These are phyloP conservation scores for Aspergillus arachidicola DNA, from an alignment of 2,329 filamentous ascomycete species.

Conservation along the genomic window DNA sequence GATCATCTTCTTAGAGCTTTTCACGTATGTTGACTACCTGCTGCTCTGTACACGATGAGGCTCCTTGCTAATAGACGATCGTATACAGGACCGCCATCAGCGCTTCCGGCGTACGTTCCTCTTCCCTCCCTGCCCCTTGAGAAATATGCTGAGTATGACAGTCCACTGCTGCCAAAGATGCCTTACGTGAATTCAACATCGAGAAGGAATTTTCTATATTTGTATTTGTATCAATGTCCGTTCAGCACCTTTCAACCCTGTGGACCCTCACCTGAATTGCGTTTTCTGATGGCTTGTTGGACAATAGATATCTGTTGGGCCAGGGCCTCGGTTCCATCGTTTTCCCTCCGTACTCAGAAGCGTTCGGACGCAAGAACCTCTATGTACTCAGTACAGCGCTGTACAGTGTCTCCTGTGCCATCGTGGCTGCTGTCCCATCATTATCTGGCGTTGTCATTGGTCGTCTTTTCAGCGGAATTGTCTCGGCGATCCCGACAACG, in stretches of 20 bases:
- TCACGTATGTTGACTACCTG: conserved; percentile 28
- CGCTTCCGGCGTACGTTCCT: conserved; percentile 35
- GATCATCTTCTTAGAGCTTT: conserved; percentile 35
- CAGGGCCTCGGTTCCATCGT: conserved; percentile 38
- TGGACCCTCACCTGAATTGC: not conserved
- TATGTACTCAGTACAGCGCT: conserved; percentile 35
- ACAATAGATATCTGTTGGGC: conserved; percentile 37
- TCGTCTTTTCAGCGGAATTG: conserved; percentile 47
- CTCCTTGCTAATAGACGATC: conserved; percentile 15
- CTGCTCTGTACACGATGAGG: not conserved
- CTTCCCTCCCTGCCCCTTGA: not conserved
- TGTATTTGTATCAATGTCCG: conserved; percentile 29
- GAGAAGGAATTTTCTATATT: conserved; percentile 32
- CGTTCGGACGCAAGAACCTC: conserved; percentile 41
- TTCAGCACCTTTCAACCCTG: not conserved
- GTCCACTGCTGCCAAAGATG: conserved; percentile 33
- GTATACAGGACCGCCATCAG: conserved; percentile 36
- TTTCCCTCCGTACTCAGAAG: conserved; percentile 41
- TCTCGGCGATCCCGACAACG: conserved; percentile 52
- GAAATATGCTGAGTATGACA: conserved; percentile 16
- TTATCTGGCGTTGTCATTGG: conserved; percentile 44
- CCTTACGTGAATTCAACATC: conserved; percentile 30
- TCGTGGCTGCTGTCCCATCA: conserved; percentile 42
- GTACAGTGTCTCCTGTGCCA: conserved; percentile 36
- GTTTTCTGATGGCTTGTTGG: not conserved